Evolutionary conservation across 805 yeast genomes (phyloP).

Genomic region (Kazachstania martiniae): DNA sequence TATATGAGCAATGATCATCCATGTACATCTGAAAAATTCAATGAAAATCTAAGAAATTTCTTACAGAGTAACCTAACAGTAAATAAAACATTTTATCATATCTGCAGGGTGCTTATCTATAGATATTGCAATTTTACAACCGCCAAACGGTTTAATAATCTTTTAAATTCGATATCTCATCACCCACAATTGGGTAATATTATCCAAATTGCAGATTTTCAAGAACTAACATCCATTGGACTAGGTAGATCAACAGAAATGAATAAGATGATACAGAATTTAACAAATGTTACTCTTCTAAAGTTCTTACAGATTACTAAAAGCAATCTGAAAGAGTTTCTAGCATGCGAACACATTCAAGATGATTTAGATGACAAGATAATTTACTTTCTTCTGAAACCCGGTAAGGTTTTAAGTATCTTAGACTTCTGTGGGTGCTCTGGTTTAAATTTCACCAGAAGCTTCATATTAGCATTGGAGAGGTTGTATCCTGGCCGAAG

Average conservation of each 20-base stretch:
- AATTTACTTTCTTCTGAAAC: constrained; percentile 19
- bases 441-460: constrained; percentile 46
- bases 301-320: constrained; percentile 46
- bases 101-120: constrained; percentile 48
- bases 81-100: constrained; percentile 45
- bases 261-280: constrained; percentile 88
- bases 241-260: constrained; percentile 80
- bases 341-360: constrained; percentile 79
- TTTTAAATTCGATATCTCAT: constrained; percentile 44
- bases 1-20: constrained; percentile 39
- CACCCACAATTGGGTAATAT: constrained; percentile 38
- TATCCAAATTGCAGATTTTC: constrained; percentile 73
- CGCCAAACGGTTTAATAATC: constrained; percentile 68
- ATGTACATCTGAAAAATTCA: constrained; percentile 34
- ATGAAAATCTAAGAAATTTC: constrained; percentile 40
- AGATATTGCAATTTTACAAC: constrained; percentile 65
- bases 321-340: constrained; percentile 64
- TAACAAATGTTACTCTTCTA: constrained; percentile 61
- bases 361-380: constrained; percentile 57
- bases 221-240: constrained; percentile 81
- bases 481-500: constrained; percentile 11
- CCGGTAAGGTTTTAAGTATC: constrained; percentile 40
- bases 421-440: constrained; percentile 87
- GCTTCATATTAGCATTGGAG: constrained; percentile 36
- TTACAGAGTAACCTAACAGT: constrained; percentile 44